These are phyloP conservation scores for Pseudogymnoascus sp. DNA, from an alignment of 2,329 filamentous ascomycete genomes.

Conservation along the genomic window DNA sequence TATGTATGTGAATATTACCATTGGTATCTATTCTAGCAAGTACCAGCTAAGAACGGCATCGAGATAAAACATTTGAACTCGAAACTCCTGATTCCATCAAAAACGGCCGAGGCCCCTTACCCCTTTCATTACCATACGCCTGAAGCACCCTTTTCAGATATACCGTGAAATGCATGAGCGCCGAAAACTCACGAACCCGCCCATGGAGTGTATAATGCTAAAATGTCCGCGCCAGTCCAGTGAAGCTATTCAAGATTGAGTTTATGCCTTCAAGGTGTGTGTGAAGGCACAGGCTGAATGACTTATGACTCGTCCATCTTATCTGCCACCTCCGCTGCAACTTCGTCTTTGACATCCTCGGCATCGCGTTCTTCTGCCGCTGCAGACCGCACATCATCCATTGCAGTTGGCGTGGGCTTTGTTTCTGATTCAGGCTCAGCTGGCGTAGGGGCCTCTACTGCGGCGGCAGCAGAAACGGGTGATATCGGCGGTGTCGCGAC, in stretches of 20 bases:
- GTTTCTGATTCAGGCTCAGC: conserved; percentile 27
- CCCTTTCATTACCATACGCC: conserved; percentile 6
- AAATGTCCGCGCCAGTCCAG: neutral
- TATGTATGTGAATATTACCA: neutral
- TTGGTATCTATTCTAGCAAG: neutral
- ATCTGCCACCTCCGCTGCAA: conserved; percentile 21
- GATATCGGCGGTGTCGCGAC: neutral
- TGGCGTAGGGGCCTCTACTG: conserved; percentile 14
- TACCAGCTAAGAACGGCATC: neutral
- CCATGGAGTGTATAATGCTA: conserved; percentile 1
- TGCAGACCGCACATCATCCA: conserved; percentile 27
- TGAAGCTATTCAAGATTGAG: neutral
- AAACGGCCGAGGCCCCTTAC: neutral
- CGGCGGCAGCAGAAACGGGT: conserved; percentile 9
- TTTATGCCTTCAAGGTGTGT: neutral
- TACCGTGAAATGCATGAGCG: conserved; percentile 6
- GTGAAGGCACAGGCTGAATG: neutral
- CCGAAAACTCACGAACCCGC: conserved; percentile 6
- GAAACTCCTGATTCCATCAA: conserved; percentile 5
- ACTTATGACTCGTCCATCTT: conserved; percentile 25
- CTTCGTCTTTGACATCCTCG: conserved; percentile 27
- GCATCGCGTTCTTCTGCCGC: conserved; percentile 21
- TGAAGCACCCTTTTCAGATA: conserved; percentile 5
- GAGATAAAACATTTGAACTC: conserved; percentile 5
- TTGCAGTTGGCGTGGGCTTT: conserved; percentile 24